Conservation (phyloP, 1,284 basidiomycete species). For the Vanrija sp. region DNA sequence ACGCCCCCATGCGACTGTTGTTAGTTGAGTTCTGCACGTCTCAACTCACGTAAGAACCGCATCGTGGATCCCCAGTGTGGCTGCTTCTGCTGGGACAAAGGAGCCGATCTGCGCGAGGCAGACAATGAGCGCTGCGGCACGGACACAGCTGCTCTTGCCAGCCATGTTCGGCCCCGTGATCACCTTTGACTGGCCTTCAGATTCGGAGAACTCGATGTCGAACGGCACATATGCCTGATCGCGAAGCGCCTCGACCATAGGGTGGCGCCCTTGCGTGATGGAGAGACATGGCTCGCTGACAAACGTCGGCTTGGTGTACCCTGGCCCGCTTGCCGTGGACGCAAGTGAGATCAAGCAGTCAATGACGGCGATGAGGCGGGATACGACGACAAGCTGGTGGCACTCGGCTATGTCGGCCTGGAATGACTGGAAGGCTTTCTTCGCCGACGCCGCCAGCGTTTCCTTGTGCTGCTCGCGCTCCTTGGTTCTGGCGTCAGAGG, state of each 20-base stretch:
- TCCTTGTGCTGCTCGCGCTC: conserved; percentile 76
- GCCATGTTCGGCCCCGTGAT: conserved; percentile 59
- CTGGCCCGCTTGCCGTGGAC: conserved; percentile 37
- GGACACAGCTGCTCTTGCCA: conserved; percentile 49
- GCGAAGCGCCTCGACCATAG: conserved; percentile 71
- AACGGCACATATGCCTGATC: conserved; percentile 74
- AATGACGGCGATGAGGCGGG: conserved; percentile 68
- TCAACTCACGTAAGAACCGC: conserved; percentile 76
- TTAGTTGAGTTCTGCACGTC: background rate
- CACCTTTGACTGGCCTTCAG: conserved; percentile 61
- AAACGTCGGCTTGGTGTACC: conserved; percentile 66
- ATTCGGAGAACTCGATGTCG: conserved; percentile 43
- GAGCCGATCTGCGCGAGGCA: conserved; percentile 41
- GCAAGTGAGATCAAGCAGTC: conserved; percentile 47
- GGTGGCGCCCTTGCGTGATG: conserved; percentile 58
- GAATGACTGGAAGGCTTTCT: conserved; percentile 64
- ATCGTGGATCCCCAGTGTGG: conserved; percentile 73
- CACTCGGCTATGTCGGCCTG: conserved; percentile 65
- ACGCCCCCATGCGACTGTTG: conserved; percentile 52
- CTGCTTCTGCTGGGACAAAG: conserved; percentile 63
- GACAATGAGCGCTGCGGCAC: conserved; percentile 39
- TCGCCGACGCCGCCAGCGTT: conserved; percentile 62
- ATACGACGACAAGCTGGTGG: conserved; percentile 68
- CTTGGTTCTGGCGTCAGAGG: conserved; percentile 50
- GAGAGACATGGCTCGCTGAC: conserved; percentile 56